These are phyloP conservation scores for Monilinia vaccinii-corymbosi DNA, from an alignment of 2,329 filamentous ascomycete species.

Conservation along the genomic window DNA sequence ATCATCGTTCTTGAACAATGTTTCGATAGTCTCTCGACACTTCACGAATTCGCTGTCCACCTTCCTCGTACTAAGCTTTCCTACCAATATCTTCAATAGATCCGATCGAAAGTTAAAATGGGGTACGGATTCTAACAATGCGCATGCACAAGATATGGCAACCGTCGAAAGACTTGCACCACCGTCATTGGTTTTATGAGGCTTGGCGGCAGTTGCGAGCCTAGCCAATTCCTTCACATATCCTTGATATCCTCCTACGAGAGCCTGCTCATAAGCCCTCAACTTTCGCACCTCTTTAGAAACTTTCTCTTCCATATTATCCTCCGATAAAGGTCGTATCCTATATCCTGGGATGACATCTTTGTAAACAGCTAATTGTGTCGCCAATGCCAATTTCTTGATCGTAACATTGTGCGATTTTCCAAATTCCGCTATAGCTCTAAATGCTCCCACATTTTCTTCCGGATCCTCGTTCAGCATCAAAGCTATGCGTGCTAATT, in stretches of 20 bases:
- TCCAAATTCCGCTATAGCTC: conserved; percentile 65
- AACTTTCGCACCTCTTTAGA: conserved; percentile 85
- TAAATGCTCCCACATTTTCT: conserved; percentile 74
- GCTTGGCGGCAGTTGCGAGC: conserved; percentile 50
- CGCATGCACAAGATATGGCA: conserved; percentile 79
- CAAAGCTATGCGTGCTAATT: conserved; percentile 73
- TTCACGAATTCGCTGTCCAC: conserved; percentile 69
- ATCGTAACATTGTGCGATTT: conserved; percentile 62
- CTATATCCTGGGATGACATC: conserved; percentile 95
- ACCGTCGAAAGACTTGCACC: conserved; percentile 54
- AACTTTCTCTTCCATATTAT: conserved; percentile 66
- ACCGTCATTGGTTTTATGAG: conserved; percentile 30
- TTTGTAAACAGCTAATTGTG: conserved; percentile 85
- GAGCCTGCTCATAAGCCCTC: conserved; percentile 75
- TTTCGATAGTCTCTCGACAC: conserved; percentile 70
- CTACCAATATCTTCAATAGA: conserved; percentile 76
- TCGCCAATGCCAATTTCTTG: conserved; percentile 76
- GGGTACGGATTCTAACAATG: conserved; percentile 68
- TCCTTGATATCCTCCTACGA: conserved; percentile 74
- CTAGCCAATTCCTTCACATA: conserved; percentile 71
- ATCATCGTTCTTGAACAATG: conserved; percentile 76
- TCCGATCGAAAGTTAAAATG: conserved; percentile 97
- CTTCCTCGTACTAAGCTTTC: conserved; percentile 65
- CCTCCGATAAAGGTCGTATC: conserved; percentile 73
- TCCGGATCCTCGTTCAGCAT: conserved; percentile 87